Percentiles rank a stretch among this genome's conserved stretches.
Conservation (phyloP, 257 asterid species). For the Solanum tarapatanum region DNA sequence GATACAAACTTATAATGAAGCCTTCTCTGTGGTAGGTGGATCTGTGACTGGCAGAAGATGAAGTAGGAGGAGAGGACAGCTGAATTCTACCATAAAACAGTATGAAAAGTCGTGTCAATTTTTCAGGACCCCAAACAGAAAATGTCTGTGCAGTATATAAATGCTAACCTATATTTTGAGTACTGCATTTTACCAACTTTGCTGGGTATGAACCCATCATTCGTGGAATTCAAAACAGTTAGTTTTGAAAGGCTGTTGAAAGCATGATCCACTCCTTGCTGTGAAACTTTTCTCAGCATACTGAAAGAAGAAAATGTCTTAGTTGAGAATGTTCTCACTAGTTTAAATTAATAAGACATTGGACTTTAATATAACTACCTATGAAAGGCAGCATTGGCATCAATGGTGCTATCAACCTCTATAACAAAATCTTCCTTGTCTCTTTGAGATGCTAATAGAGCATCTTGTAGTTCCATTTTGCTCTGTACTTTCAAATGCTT, state of each 20-base stretch:
- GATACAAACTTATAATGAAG: constrained; percentile 49
- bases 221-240: constrained; percentile 24
- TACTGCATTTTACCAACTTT: constrained; percentile 61
- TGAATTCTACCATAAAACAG: constrained; percentile 44
- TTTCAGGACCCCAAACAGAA: not conserved
- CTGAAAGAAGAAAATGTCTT: constrained; percentile 31
- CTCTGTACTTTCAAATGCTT: constrained; percentile 69
- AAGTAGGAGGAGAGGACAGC: constrained; percentile 85
- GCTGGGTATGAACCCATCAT: constrained; percentile 16
- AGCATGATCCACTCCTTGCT: constrained; percentile 61
- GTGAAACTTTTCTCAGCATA: constrained; percentile 49
- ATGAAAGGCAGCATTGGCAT: constrained; percentile 59
- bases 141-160: not conserved
- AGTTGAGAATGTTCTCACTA: constrained; percentile 8
- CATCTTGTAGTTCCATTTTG: constrained; percentile 52
- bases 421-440: constrained; percentile 60
- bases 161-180: constrained; percentile 62
- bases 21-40: constrained; percentile 68
- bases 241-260: constrained; percentile 41
- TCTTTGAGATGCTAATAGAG: constrained; percentile 58
- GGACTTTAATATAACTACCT: constrained; percentile 30
- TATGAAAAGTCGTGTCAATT: not conserved
- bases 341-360: not conserved
- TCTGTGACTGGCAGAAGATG: constrained; percentile 36
- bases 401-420: constrained; percentile 87